Evolutionary conservation across 2,329 filamentous ascomycete species (phyloP), one percentile per base, ranked within the genome.

Genomic region (Mycogone perniciosa): DNA sequence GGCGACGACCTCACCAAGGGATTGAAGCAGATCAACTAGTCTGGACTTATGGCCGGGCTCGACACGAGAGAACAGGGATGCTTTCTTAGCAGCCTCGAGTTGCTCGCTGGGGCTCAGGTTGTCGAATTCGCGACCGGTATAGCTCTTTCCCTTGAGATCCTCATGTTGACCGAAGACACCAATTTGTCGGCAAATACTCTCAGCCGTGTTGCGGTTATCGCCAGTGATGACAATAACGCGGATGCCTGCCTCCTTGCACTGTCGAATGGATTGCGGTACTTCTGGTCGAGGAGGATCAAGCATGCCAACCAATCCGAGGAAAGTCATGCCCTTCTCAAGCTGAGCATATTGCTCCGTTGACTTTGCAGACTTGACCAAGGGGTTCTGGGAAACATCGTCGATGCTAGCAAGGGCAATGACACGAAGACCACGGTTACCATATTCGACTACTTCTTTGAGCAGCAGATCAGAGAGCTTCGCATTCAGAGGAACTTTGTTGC

Each of bases 21-120:
- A 89, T 69, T 99, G 95, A 42, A 99, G 86, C 41, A 99, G 84
- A 67, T 99, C 93, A 44, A 99, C 92, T 42, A 99, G 82, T 71
- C 89, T 93, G n/a, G 88, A 95, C 79, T 99, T 99, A 79, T 99
- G 93, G 45, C 80, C 83, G 46, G 93, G 93, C 70, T 99, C 93
- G 27, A 95, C 95, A 56, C 93, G 88, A 34, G 93, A 99, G 76
- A 99, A 99, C 31, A 99, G 77, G 44, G 87, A 95, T 2, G 92
- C 93, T 40, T 75, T 82, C 72, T 88, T 88, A 44, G 89, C 92
- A 20, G 89, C 93, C 63, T 88, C 79, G 38, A 95, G 76, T 71
- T 97, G 85, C 66, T 95, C 88, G 57, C 73, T 74, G 31, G 89
- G 80, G 64, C 79, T 87, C 48, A 99, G 76, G 52, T 84, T 83